Evolutionary conservation across 2,329 filamentous ascomycete genomes (phyloP), one percentile per base, ranked within the genome.

Genomic region (Chaetomium globosum): DNA sequence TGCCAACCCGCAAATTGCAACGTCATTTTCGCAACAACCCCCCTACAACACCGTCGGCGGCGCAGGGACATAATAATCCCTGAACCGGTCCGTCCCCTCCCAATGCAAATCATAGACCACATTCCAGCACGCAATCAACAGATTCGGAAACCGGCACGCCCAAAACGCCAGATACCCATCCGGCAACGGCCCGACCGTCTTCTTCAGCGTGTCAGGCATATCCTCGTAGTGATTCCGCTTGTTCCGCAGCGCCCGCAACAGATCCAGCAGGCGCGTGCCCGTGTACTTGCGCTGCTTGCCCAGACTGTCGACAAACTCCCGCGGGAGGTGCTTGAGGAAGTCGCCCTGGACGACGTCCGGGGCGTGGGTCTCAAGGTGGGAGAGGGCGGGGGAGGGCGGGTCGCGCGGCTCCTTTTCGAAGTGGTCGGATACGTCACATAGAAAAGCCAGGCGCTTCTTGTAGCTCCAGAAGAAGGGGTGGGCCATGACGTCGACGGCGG

Each of bases 161-260:
- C 93, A 97, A 74, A 96, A 97, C 12, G 82, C 82, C 53, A 97
- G 80, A 74, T 97, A 97, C 0, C 91, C 92, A 16, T 92, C 88
- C 0, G 92, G 90, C 65, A 94, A 75, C 9, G 87, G 79, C 0
- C 92, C 93, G 0, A 97, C 91, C 33, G 77, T 75, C 67, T 80
- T 80, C 72, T 85, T 94, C 68, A 97, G 84, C 57, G 87, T 80
- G 16, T 93, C 90, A 7, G 91, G 85, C 91, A 99, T 94, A 76
- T 99, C 95, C 74, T 97, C 93, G 75, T 97, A 99, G 75, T 99
- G 95, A 69, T 98, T 97, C 73, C 91, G 91, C 85, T 99, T 99
- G 79, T 99, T 99, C 28, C 95, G 84, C 63, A 99, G 80, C 1
- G 94, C 95, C 1, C 95, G 86, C 23, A 99, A 80, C 26, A 99